Evolutionary conservation across 2,329 filamentous ascomycete genomes (phyloP).

Genomic region (Sclerotinia spermophila): DNA sequence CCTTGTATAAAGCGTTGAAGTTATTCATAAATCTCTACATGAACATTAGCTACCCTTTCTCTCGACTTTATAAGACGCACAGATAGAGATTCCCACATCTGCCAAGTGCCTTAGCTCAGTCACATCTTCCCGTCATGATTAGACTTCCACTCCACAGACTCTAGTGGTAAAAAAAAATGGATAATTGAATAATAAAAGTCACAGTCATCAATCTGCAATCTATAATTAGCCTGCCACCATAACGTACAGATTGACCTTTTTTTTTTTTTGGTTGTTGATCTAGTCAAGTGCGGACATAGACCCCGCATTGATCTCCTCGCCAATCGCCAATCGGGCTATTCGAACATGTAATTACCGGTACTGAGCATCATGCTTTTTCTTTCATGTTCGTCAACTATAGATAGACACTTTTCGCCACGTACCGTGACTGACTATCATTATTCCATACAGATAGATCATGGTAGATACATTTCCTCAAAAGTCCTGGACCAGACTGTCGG

Average conservation of each 20-base stretch:
- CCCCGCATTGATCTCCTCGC: neutral
- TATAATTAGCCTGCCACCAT: neutral
- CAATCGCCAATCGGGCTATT: neutral
- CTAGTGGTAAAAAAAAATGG: neutral
- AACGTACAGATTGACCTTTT: neutral
- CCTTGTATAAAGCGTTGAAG: neutral
- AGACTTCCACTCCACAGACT: neutral
- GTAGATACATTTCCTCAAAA: neutral
- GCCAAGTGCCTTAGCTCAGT: neutral
- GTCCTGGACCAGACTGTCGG: conserved; percentile 28
- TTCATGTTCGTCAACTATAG: conserved; percentile 27
- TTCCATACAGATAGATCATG: conserved; percentile 10
- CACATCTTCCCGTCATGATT: neutral
- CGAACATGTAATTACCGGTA: conserved; percentile 2
- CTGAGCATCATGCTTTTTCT: conserved; percentile 13
- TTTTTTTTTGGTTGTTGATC: neutral
- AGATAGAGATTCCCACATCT: neutral
- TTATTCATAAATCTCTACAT: neutral
- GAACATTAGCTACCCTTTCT: neutral
- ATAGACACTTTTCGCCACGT: conserved; percentile 25
- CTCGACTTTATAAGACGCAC: neutral
- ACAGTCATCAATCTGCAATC: neutral
- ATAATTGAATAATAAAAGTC: neutral
- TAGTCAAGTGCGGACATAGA: neutral
- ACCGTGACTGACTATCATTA: neutral